Evolutionary conservation across 441 rosid species (phyloP), one percentile per base, ranked within the genome.

Genomic region (Gossypium trilobum): DNA sequence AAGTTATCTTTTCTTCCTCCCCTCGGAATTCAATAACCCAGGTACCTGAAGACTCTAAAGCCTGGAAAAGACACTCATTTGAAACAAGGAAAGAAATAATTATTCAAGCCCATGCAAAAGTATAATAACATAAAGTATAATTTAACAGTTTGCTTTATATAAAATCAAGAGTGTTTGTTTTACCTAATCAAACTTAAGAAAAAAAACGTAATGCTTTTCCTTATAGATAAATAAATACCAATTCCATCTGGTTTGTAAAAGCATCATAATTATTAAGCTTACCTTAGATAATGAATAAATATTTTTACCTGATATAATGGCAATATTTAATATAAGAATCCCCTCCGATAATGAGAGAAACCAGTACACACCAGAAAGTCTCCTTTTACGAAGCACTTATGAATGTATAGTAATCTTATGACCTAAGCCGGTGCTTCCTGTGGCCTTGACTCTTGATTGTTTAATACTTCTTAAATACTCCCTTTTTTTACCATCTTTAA

Each of bases 11-110:
- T 73, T 87, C 94, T 77, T 88, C 91, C 79, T 82, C 89, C 65
- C 84, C 82, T 68, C 60, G 87, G 83, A 93, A 91, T 82, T 89
- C 97, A 73, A 95, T 83, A 71, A 95, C 85, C 98, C 95, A 93
- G 70, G 97, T 95, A 80, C 88, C 86, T 76, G 98, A 90, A 68
- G 92, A 86, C 83, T 95, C 99, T 83, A 95, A 75, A 67, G 95
- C 98, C 99, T 95, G 82, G 50, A 81, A 73, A 77, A 68, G 23
- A 61, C 33, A 19, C 50, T 31, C 73, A 56, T 23, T 50, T 57
- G 57, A 19, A 50, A 20, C 59, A 14, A 72, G 14, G 46, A 59
- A 23, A 33, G 27, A 11, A 70, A 13, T 27, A 13, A 66, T 44
- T 39, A 77, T 48, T 44, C 51, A 72, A 59, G 29, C 52, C 71